Base-by-base conservation (phyloP, 2,329 filamentous ascomycete species). In the Didymella keratinophila region DNA sequence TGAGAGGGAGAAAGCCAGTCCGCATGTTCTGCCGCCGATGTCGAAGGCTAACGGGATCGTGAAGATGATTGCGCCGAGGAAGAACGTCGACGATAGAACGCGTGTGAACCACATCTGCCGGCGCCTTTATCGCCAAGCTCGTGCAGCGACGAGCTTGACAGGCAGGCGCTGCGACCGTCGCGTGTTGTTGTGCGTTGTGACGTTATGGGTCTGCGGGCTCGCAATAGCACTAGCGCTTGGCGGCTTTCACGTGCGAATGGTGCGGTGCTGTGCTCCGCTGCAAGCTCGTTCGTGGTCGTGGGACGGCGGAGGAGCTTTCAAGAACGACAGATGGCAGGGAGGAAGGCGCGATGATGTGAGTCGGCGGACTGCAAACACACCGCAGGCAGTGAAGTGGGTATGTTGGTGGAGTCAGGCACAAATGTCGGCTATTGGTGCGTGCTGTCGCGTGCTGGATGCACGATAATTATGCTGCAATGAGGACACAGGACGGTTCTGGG, bases 41-140 rank as follows among this genome's bases (percentile, higher is more conserved):
- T 99, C 95, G 82, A 98, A 98, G 72, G 94, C 92, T 75, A 99
- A 89, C 62, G 95, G 95, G 76, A 99, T 95, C 62, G 93, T 97
- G 75, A 98, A 90, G 74, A 98, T 88, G 78, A 97, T 93, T 80
- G 91, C 91, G 79, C 93, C 85, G 71, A 98, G 88, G 81, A 97
- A 98, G 79, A 92, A 80, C 75, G 89, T 84, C 80, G 92, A 92
- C 74, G 92, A 92, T 69, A 93, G 76, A 76, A 89, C 85, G 76
- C 89, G 89, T 78, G 93, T 87, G 78, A 94, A 84, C 89, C 89
- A 93, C 91, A 97, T 96, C 79, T 81, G 81, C 80, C 78, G 78
- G 72, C 71, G 77, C 76, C 65, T 71, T 65, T 65, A 20, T 72
- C 78, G 79, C 78, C 77, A 76, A 81, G 77, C 78, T 80, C 79